A percentile compares a stretch with the other conserved stretches of the same genome.
Evolutionary conservation across 1,139 yeast genomes (phyloP).

Genomic region (Barnettozyma hawaiiensis): DNA sequence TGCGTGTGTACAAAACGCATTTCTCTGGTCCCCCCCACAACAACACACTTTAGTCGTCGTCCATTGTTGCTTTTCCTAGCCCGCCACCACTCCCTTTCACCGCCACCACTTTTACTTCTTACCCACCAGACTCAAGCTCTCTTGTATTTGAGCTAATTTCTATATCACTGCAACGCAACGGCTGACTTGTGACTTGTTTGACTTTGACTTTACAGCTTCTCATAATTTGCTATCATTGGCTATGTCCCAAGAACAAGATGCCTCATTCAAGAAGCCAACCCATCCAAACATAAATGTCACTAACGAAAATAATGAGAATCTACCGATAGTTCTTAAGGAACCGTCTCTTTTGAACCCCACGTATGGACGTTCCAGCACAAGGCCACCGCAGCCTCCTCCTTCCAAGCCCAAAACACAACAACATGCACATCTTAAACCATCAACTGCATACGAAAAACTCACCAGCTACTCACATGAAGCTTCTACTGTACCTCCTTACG

Average conservation of each 20-base stretch:
- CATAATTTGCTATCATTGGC: background rate
- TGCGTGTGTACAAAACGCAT: constrained; percentile 1
- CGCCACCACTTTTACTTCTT: background rate
- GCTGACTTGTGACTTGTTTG: no score
- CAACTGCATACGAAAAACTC: constrained; percentile 14
- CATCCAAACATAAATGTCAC: background rate
- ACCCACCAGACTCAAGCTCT: background rate
- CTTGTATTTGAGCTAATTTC: no score
- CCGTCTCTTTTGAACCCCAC: background rate
- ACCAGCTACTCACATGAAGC: constrained; percentile 30
- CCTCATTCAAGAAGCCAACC: background rate
- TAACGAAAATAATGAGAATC: background rate
- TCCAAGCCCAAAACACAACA: background rate
- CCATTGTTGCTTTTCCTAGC: background rate
- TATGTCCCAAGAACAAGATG: background rate
- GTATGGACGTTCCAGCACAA: background rate
- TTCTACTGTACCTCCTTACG: constrained; percentile 49
- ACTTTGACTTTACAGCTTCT: background rate
- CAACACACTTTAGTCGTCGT: background rate
- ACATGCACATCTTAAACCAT: background rate
- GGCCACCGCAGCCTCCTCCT: no score
- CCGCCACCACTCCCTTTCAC: no score
- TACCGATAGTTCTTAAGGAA: background rate
- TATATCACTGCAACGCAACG: no score
- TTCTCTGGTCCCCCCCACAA: background rate